phyloP scores from a whole-genome alignment of 1,139 yeast genomes.

The Geotrichum australiense region DNA sequence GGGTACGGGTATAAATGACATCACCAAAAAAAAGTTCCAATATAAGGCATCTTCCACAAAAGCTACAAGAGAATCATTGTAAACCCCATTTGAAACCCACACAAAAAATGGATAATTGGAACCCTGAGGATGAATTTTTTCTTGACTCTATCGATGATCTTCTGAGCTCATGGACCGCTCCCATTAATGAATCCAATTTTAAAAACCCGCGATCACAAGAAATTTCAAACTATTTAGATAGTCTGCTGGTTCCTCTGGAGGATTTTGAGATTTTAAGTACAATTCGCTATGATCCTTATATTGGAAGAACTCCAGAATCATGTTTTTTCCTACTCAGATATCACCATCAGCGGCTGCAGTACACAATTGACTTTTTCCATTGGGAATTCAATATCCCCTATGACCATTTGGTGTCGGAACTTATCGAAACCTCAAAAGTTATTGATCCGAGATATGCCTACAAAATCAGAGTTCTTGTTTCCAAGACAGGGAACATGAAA shows the following conservation, averaged over 20 bases:
- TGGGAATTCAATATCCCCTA: constrained; percentile 43
- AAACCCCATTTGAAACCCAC: too few relatives aligned
- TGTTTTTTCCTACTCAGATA: constrained; percentile 50
- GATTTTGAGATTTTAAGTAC: constrained; percentile 56
- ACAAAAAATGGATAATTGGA: too few relatives aligned
- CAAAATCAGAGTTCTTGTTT: constrained; percentile 53
- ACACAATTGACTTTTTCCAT: constrained; percentile 49
- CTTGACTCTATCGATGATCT: too few relatives aligned
- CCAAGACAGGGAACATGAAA: constrained; percentile 43
- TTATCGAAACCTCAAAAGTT: constrained; percentile 3
- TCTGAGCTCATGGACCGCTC: too few relatives aligned
- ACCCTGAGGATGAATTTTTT: too few relatives aligned
- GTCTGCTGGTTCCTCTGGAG: constrained; percentile 5
- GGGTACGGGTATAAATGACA: too few relatives aligned
- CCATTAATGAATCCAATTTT: neutral
- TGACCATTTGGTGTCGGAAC: constrained; percentile 38
- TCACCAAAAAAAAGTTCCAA: too few relatives aligned
- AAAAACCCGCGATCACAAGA: constrained; percentile 7
- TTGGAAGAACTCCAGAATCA: constrained; percentile 26
- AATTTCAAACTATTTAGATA: constrained; percentile 3
- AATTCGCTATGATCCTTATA: constrained; percentile 61
- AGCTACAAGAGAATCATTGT: too few relatives aligned
- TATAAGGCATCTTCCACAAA: too few relatives aligned
- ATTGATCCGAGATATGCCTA: constrained; percentile 37
- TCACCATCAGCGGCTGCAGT: constrained; percentile 55